A percentile compares a stretch with the other conserved stretches of the same genome.
Conservation (phyloP, 2,329 filamentous ascomycete genomes). For the Lachnellula suecica region DNA sequence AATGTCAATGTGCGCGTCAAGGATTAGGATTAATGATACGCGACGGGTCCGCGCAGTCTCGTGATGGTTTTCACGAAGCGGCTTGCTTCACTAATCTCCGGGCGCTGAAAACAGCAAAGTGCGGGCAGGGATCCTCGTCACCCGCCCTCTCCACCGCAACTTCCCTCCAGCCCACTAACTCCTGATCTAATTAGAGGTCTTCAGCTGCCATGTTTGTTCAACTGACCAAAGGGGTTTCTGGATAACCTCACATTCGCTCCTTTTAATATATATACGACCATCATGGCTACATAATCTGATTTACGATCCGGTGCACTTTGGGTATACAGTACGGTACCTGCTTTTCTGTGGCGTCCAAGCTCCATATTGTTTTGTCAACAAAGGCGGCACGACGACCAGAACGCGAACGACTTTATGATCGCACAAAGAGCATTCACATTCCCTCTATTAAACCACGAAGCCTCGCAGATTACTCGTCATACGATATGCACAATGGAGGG, state of each 20-base stretch:
- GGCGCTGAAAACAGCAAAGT: not conserved
- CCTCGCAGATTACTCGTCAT: slow-evolving; percentile 16
- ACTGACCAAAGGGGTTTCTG: slow-evolving; percentile 12
- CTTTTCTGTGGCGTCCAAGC: slow-evolving; percentile 11
- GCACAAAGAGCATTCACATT: slow-evolving; percentile 21
- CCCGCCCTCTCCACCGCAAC: not conserved
- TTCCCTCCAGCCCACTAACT: not conserved
- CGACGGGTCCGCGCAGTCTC: not conserved
- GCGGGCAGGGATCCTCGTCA: not conserved
- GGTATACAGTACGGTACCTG: slow-evolving; percentile 18
- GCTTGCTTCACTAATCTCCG: not conserved
- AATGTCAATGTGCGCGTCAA: not conserved
- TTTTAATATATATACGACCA: slow-evolving; percentile 5
- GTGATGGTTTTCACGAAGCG: not conserved
- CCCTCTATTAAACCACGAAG: slow-evolving; percentile 21
- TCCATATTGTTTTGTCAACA: slow-evolving; percentile 25
- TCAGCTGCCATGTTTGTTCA: too few species aligned
- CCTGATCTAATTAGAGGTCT: not conserved
- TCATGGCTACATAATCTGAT: slow-evolving; percentile 23
- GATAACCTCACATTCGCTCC: slow-evolving; percentile 10
- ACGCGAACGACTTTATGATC: slow-evolving; percentile 22
- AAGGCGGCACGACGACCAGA: slow-evolving; percentile 12
- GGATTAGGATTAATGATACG: not conserved
- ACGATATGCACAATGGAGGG: slow-evolving; percentile 31
- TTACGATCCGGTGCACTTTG: slow-evolving; percentile 12